Conservation (phyloP, 164 flowering plant species). For the Liriodendron chinense region DNA sequence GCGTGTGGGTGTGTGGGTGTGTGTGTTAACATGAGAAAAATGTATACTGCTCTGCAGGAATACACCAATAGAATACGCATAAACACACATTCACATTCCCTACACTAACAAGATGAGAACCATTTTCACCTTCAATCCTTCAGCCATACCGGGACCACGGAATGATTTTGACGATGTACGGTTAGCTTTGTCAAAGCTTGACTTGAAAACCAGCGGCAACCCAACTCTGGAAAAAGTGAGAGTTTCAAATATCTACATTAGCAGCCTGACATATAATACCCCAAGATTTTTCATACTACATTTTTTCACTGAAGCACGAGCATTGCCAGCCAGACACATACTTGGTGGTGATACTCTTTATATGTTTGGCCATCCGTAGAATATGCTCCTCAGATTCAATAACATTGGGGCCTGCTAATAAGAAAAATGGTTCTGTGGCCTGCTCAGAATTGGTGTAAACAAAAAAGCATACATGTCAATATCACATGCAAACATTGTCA, state of each 20-base stretch:
- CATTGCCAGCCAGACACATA: conserved; percentile 20
- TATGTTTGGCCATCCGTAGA: conserved; percentile 69
- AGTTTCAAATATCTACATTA: not conserved
- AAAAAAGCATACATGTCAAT: conserved; percentile 3
- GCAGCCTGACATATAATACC: not conserved
- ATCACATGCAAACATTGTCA: not conserved
- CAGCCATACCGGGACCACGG: conserved; percentile 87
- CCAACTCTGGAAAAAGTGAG: conserved; percentile 52
- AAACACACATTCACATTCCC: not conserved
- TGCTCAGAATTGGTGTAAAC: conserved; percentile 16
- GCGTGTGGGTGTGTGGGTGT: not conserved
- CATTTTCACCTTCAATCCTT: conserved; percentile 76
- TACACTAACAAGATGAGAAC: not conserved
- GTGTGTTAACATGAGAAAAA: too few species aligned
- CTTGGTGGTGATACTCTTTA: conserved; percentile 74
- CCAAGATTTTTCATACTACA: not conserved
- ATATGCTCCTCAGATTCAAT: conserved; percentile 96
- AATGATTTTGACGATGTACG: conserved; percentile 94
- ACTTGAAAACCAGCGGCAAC: conserved; percentile 82
- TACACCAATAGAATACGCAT: not conserved
- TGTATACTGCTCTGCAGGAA: not conserved
- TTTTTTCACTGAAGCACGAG: conserved; percentile 3
- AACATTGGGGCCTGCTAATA: conserved; percentile 97
- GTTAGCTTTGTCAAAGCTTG: conserved; percentile 97
- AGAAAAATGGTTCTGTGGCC: conserved; percentile 85